Base-by-base conservation (phyloP, 306 rosid species). In the Trifolium dubium region DNA sequence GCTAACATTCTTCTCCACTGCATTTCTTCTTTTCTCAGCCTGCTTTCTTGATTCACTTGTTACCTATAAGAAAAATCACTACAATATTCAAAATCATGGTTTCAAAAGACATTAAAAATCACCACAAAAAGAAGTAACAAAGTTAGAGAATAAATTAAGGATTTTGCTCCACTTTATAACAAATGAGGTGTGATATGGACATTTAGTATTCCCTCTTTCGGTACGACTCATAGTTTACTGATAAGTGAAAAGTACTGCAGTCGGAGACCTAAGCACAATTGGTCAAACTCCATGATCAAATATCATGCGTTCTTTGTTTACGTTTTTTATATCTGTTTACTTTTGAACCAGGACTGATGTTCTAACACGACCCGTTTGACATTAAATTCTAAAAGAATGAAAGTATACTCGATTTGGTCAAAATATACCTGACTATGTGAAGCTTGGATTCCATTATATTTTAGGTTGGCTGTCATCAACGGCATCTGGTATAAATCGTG, bases 1-100 rank as follows among this genome's bases (percentile, higher is more conserved):
- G 83, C 98, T 91, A 81, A 94, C 95, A 81, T 77, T 91, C 82
- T 88, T 94, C 88, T 91, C 94, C 44, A 85, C 86, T 12, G 92
- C 78, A 80, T 83, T 86, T 69, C 88, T 86, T 80, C 86, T 94
- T 83, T 86, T 94, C 80, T 91, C 97, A n/a, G 70, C 69, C 74
- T 77, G 97, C 81, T 76, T 87, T 85, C 81, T 86, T 58, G 95
- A 55, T 76, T 88, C 87, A 65, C 49, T 77, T 50, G 64, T 67
- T 66, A 64, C 81, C 98, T 89, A 73, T 83, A 80, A 80, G 71
- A 78, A 56, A 73, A 55, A 60, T 58, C 30, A 34, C 53, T 15
- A 55, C 1, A 34, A 74, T 47, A 43, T 83, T 68, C 28, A 40
- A 40, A 55, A 70, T 41, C 69, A 59, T 15, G 68, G 41, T 78